A percentile compares a stretch with the other conserved stretches of the same genome.
Evolutionary conservation across 148 eudicot genomes (phyloP).

Genomic region (Limonium bicolor): DNA sequence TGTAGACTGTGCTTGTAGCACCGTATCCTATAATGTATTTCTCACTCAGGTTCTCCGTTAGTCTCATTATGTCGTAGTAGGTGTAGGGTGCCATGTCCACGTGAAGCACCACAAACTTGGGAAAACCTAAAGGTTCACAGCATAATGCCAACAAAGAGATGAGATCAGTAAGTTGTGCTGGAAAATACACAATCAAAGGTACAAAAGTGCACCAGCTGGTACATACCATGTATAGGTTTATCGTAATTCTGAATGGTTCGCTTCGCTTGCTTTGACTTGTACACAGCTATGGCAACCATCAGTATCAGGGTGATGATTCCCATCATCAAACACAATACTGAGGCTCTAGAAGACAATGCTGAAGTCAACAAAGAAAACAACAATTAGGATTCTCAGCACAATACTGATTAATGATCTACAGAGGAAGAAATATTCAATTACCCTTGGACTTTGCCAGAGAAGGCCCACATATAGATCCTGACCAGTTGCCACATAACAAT

Average conservation of each 20-base stretch:
- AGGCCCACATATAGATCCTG: slow-evolving; percentile 50
- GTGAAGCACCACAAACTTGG: slow-evolving; percentile 55
- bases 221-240: slow-evolving; percentile 23
- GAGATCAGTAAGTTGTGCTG: too few species aligned
- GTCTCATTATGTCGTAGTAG: slow-evolving; percentile 55
- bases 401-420: not conserved
- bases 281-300: slow-evolving; percentile 36
- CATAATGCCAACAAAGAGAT: not conserved
- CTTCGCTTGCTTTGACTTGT: slow-evolving; percentile 29
- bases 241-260: slow-evolving; percentile 13
- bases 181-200: too few species aligned
- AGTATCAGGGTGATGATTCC: slow-evolving; percentile 29
- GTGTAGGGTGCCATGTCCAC: slow-evolving; percentile 62
- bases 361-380: not conserved
- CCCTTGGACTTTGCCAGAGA: slow-evolving; percentile 25
- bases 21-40: slow-evolving; percentile 58
- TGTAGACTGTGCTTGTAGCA: slow-evolving; percentile 61
- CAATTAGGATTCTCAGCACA: not conserved
- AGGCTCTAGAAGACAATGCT: slow-evolving; percentile 36
- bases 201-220: too few species aligned
- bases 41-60: slow-evolving; percentile 55
- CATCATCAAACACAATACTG: slow-evolving; percentile 30
- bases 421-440: slow-evolving; percentile 1
- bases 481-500: slow-evolving; percentile 52
- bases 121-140: slow-evolving; percentile 23